Conservation (phyloP, 2,329 filamentous ascomycete genomes). For the Malbranchea zuffiana region DNA sequence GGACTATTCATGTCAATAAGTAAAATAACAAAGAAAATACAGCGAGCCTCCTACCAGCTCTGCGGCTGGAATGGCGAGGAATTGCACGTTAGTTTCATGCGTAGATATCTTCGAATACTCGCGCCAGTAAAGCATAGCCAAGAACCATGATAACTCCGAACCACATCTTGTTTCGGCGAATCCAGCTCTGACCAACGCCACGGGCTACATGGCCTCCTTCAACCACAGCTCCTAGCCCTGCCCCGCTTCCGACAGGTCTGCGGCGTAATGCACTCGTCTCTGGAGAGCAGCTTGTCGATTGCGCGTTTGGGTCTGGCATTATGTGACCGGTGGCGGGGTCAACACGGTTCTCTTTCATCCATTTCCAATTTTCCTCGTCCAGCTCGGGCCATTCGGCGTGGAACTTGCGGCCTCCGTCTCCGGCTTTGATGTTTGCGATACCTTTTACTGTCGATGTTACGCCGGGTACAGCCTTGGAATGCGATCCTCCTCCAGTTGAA, state of each 20-base stretch:
- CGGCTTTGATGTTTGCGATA: conserved; percentile 69
- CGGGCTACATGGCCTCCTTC: conserved; percentile 64
- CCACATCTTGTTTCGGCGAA: conserved; percentile 67
- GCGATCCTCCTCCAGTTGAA: conserved; percentile 75
- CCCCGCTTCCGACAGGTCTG: conserved; percentile 48
- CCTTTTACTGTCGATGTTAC: conserved; percentile 52
- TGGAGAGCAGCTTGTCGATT: conserved; percentile 44
- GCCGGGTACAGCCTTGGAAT: conserved; percentile 39
- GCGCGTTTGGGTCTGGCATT: conserved; percentile 40
- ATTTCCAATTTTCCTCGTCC: conserved; percentile 80
- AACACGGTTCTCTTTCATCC: conserved; percentile 75
- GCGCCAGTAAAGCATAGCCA: conserved; percentile 69
- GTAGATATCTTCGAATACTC: conserved; percentile 48
- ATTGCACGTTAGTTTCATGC: too few species aligned
- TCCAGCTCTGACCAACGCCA: conserved; percentile 72
- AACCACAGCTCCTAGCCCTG: conserved; percentile 53
- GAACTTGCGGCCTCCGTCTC: conserved; percentile 88
- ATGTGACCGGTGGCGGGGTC: conserved; percentile 64
- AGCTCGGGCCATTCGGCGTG: conserved; percentile 78
- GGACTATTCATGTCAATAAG: too few species aligned
- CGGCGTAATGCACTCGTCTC: conserved; percentile 53
- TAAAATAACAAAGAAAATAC: too few species aligned
- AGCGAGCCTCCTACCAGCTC: too few species aligned
- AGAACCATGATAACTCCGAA: conserved; percentile 62
- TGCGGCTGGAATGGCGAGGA: too few species aligned